phyloP scores from a whole-genome alignment of 345 rosid species.

The Nasturtium officinale region DNA sequence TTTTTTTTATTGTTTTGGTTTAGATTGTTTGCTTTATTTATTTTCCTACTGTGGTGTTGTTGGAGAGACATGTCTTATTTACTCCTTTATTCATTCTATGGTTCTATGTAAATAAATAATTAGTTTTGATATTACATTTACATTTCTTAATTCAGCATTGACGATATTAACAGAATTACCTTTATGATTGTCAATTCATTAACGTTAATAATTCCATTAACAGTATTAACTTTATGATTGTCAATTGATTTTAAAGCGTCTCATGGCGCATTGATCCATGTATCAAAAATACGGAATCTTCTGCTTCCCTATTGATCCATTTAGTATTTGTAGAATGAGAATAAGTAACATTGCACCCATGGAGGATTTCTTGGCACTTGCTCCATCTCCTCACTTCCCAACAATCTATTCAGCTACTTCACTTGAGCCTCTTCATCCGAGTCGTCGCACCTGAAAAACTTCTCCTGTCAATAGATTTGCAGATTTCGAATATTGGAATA shows the following conservation, averaged over 20 bases:
- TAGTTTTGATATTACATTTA: background rate
- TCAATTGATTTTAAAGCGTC: background rate
- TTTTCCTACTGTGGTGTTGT: constrained; percentile 3
- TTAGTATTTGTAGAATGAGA: constrained; percentile 36
- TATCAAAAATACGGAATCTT: constrained; percentile 38
- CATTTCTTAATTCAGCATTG: too few species aligned
- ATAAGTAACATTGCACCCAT: constrained; percentile 43
- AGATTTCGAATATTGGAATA: background rate
- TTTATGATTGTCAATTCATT: too few species aligned
- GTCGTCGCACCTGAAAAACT: constrained; percentile 32
- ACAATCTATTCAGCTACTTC: constrained; percentile 25
- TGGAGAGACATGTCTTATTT: background rate
- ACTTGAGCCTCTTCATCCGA: constrained; percentile 26
- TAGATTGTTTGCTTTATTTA: constrained; percentile 1
- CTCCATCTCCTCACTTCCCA: constrained; percentile 19
- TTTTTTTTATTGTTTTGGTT: constrained; percentile 3
- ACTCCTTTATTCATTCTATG: background rate
- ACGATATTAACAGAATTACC: too few species aligned
- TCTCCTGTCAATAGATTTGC: constrained; percentile 21
- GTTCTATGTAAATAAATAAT: constrained; percentile 35
- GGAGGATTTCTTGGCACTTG: constrained; percentile 35
- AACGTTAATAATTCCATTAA: background rate
- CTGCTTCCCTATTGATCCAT: constrained; percentile 41
- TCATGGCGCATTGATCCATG: constrained; percentile 32
- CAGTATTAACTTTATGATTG: background rate